Evolutionary conservation across 2,329 filamentous ascomycete genomes (phyloP).

Genomic region (Trichoderma endophyticum): DNA sequence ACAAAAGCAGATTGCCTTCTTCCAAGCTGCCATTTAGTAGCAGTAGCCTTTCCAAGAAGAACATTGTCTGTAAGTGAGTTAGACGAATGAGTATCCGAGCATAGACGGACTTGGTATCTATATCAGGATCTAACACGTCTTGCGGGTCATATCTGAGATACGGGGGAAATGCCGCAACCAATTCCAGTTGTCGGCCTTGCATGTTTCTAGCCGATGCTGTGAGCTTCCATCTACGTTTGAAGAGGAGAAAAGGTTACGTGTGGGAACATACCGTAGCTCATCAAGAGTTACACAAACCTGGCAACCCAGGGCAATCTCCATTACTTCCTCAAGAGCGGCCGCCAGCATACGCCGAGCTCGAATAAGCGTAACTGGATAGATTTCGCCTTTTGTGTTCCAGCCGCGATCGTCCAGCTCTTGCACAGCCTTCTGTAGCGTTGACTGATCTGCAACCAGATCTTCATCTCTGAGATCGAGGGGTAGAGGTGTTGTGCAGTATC

Average conservation of each 20-base stretch:
- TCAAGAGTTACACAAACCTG: conserved; percentile 1
- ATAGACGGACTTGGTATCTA: conserved; percentile 36
- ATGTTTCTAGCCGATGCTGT: neutral
- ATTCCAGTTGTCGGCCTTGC: neutral
- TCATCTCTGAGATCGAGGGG: conserved; percentile 54
- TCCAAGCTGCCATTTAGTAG: conserved; percentile 41
- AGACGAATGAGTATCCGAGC: conserved; percentile 46
- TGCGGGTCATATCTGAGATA: conserved; percentile 38
- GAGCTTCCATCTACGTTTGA: neutral
- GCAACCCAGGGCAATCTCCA: conserved; percentile 52
- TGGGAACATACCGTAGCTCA: neutral
- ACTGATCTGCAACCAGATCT: conserved; percentile 43
- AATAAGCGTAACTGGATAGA: conserved; percentile 44
- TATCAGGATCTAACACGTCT: conserved; percentile 35
- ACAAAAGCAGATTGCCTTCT: conserved; percentile 40
- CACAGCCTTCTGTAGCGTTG: conserved; percentile 22
- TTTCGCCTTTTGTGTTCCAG: conserved; percentile 47
- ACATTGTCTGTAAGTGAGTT: conserved; percentile 54
- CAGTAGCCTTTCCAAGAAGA: conserved; percentile 56
- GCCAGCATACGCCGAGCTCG: conserved; percentile 49
- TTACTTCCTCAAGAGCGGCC: conserved; percentile 54
- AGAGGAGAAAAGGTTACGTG: too few relatives aligned
- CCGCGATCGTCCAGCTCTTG: conserved; percentile 45
- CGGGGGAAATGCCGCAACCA: conserved; percentile 26
- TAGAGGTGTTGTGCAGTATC: conserved; percentile 51